A percentile compares a stretch with the other conserved stretches of the same genome.
These are phyloP conservation scores for Forsythia suspensa DNA, from an alignment of 257 asterid genomes.

Conservation along the genomic window DNA sequence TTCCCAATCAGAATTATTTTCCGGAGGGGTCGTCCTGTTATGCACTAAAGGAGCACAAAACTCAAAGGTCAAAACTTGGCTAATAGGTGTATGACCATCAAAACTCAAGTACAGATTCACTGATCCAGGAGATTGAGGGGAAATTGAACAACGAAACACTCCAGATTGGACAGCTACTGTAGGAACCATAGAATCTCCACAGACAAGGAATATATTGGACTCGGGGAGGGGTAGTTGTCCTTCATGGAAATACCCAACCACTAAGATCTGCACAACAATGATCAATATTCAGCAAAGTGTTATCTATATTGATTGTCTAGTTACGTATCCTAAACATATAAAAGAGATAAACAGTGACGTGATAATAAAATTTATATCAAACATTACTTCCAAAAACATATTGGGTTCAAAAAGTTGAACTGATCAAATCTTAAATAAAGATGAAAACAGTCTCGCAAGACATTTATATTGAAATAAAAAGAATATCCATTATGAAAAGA, in stretches of 20 bases:
- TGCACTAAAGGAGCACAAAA: conserved; percentile 60
- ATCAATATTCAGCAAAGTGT: conserved; percentile 15
- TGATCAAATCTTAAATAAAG: background rate
- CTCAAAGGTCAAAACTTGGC: conserved; percentile 75
- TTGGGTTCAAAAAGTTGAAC: background rate
- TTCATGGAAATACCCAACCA: conserved; percentile 64
- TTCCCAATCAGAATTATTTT: conserved; percentile 57
- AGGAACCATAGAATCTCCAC: conserved; percentile 65
- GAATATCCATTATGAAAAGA: conserved; percentile 9
- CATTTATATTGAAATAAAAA: background rate
- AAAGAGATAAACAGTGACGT: background rate
- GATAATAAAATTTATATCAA: background rate
- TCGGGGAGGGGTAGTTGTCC: conserved; percentile 41
- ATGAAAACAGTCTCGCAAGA: background rate
- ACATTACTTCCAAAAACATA: background rate
- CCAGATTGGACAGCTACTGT: conserved; percentile 71
- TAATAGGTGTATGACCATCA: conserved; percentile 77
- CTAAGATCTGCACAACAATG: conserved; percentile 65
- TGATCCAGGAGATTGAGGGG: conserved; percentile 71
- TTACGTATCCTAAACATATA: background rate
- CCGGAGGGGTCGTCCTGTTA: conserved; percentile 28
- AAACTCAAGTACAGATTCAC: conserved; percentile 68
- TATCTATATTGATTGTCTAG: background rate
- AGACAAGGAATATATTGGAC: conserved; percentile 56
- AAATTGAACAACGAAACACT: conserved; percentile 67